Conservation (phyloP, 352 stramenopile species). For the Albugo laibachii region DNA sequence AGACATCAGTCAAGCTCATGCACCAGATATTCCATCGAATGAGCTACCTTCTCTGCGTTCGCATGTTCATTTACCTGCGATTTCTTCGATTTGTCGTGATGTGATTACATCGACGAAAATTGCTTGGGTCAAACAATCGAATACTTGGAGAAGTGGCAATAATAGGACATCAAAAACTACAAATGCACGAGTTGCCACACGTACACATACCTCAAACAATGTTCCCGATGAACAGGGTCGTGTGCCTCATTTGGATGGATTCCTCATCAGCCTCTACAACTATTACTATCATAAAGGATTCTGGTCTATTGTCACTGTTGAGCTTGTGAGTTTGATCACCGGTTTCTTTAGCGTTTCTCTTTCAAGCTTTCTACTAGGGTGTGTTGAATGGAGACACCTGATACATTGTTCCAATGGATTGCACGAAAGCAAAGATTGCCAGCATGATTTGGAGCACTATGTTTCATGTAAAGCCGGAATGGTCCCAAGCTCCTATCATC, state of each 20-base stretch:
- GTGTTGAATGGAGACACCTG: constrained; percentile 88
- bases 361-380: constrained; percentile 88
- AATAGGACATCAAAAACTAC: not conserved
- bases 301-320: constrained; percentile 69
- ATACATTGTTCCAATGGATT: constrained; percentile 63
- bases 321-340: constrained; percentile 83
- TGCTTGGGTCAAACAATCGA: constrained; percentile 8
- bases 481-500: constrained; percentile 25
- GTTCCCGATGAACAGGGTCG: constrained; percentile 44
- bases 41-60: constrained; percentile 39
- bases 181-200: not conserved
- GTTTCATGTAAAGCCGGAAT: constrained; percentile 30
- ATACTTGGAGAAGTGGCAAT: not conserved
- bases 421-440: constrained; percentile 33
- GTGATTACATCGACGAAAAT: constrained; percentile 32
- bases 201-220: constrained; percentile 12
- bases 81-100: constrained; percentile 56
- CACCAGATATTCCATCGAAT: not conserved
- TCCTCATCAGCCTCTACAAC: constrained; percentile 86
- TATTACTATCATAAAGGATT: constrained; percentile 92
- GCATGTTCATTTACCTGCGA: constrained; percentile 50
- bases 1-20: no score
- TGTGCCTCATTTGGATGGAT: constrained; percentile 77
- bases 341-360: constrained; percentile 92
- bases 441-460: constrained; percentile 39